A percentile compares a stretch with the other conserved stretches of the same genome.
Evolutionary conservation across 2,329 filamentous ascomycete genomes (phyloP).

Genomic region (Arthrobotrys conoides): DNA sequence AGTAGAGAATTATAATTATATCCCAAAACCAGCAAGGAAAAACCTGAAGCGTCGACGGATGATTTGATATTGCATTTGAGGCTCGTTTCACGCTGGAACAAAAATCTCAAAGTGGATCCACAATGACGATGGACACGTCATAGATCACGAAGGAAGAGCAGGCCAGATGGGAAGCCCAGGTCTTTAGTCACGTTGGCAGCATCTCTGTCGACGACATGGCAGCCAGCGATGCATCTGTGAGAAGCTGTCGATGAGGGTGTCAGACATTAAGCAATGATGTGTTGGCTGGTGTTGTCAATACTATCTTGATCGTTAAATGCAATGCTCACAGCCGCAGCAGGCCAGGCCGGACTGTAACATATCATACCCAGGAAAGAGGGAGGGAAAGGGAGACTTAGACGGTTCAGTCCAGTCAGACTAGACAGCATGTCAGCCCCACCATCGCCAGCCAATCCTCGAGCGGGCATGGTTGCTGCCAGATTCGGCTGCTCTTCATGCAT

Average conservation of each 20-base stretch:
- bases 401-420: slow-evolving; percentile 24
- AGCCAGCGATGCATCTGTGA: slow-evolving; percentile 25
- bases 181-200: slow-evolving; percentile 54
- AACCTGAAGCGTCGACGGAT: slow-evolving; percentile 25
- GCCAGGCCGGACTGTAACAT: slow-evolving; percentile 13
- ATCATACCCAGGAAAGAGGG: neutral
- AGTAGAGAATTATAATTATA: slow-evolving; percentile 46
- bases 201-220: slow-evolving; percentile 35
- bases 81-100: slow-evolving; percentile 40
- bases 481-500: slow-evolving; percentile 43
- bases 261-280: slow-evolving; percentile 52
- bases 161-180: slow-evolving; percentile 16
- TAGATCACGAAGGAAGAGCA: slow-evolving; percentile 50
- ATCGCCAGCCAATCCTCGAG: slow-evolving; percentile 47
- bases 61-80: slow-evolving; percentile 36
- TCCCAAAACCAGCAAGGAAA: slow-evolving; percentile 22
- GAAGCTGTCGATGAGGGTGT: slow-evolving; percentile 48
- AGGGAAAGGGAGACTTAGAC: neutral
- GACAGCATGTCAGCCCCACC: slow-evolving; percentile 60
- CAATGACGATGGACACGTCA: slow-evolving; percentile 54
- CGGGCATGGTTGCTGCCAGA: slow-evolving; percentile 33
- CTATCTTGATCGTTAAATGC: slow-evolving; percentile 20
- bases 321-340: slow-evolving; percentile 30
- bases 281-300: slow-evolving; percentile 56
- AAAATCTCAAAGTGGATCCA: slow-evolving; percentile 31